phyloP scores from a whole-genome alignment of 331 rosid species.

The Malus hybrid region DNA sequence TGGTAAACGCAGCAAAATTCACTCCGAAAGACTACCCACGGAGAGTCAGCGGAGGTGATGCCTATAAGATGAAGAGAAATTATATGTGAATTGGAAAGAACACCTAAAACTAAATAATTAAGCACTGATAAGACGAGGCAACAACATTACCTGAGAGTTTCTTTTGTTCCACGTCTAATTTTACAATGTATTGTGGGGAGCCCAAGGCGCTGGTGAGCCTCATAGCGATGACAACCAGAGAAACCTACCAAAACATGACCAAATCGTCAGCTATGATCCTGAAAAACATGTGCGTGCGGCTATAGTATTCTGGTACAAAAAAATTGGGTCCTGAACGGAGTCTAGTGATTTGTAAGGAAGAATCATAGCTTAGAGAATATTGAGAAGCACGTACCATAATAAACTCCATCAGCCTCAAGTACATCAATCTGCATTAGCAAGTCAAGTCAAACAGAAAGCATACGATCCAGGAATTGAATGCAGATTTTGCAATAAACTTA shows the following conservation, averaged over 20 bases:
- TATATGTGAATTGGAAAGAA: not conserved
- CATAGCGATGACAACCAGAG: slow-evolving; percentile 92
- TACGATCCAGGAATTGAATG: not conserved
- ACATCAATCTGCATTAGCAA: slow-evolving; percentile 71
- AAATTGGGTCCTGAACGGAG: not conserved
- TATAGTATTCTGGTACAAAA: not conserved
- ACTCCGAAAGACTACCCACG: not conserved
- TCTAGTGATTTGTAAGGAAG: not conserved
- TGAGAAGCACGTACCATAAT: slow-evolving; percentile 55
- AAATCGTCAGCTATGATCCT: not conserved
- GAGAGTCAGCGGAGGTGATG: slow-evolving; percentile 68
- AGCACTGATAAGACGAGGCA: not conserved
- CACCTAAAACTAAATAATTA: not conserved
- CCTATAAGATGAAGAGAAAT: slow-evolving; percentile 37
- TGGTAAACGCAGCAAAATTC: not conserved
- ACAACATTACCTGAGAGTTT: slow-evolving; percentile 56
- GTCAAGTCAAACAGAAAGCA: not conserved
- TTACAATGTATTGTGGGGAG: slow-evolving; percentile 88
- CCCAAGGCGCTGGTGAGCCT: slow-evolving; percentile 90
- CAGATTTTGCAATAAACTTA: no score
- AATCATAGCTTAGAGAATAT: not conserved
- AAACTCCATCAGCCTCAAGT: slow-evolving; percentile 89
- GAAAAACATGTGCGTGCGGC: not conserved
- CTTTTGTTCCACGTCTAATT: slow-evolving; percentile 89
- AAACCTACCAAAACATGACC: slow-evolving; percentile 44